Conservation (phyloP, 805 yeast species). For the Scheffersomyces coipomensis region DNA sequence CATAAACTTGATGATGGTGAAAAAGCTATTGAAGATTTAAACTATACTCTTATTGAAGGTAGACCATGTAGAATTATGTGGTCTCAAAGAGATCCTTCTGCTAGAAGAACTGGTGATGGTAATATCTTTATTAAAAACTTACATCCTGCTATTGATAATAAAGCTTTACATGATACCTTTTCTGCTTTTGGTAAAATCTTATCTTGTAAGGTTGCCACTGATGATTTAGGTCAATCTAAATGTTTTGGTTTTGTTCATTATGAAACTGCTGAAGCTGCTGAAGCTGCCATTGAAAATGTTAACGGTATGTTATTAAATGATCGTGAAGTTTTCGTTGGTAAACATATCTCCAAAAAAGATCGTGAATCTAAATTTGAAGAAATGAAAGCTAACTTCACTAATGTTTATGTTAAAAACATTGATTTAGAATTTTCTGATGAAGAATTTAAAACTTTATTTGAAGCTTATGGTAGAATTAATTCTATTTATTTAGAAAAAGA, state of each 20-base stretch:
- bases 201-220: conserved; percentile 96
- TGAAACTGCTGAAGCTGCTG: conserved; percentile 89
- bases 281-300: conserved; percentile 92
- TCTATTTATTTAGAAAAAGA: conserved; percentile 80
- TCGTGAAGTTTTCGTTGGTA: conserved; percentile 93
- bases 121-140: conserved; percentile 97
- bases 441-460: conserved; percentile 71
- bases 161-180: conserved; percentile 97
- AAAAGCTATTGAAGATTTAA: conserved; percentile 91
- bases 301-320: conserved; percentile 98
- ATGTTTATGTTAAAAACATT: conserved; percentile 92
- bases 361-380: conserved; percentile 92
- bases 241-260: conserved; percentile 98
- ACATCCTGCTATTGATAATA: conserved; percentile 98
- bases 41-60: conserved; percentile 92
- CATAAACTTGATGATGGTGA: conserved; percentile 87
- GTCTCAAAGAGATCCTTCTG: conserved; percentile 98
- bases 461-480: conserved; percentile 74
- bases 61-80: conserved; percentile 99
- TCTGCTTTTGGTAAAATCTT: conserved; percentile 93
- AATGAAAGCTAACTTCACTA: conserved; percentile 90
- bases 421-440: conserved; percentile 66
- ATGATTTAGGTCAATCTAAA: conserved; percentile 85
- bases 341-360: conserved; percentile 88
- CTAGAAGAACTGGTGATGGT: conserved; percentile 93